These are phyloP conservation scores for Candida rishiriensis DNA, from an alignment of 805 yeast genomes.

Conservation along the genomic window DNA sequence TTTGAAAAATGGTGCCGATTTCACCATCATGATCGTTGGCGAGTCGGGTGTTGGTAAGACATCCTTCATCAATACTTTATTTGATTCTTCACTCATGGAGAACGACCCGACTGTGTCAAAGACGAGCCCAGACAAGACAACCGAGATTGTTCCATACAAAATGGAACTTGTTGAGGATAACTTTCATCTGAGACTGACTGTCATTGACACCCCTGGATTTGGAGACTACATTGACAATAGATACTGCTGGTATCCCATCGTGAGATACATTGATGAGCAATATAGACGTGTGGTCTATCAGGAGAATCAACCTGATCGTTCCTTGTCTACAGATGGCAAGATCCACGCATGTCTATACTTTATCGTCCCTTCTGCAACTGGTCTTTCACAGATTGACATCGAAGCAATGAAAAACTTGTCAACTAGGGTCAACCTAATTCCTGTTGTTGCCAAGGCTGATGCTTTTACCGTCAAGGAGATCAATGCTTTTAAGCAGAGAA, in stretches of 20 bases:
- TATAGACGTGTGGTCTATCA: conserved; percentile 65
- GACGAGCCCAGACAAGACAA: conserved; percentile 29
- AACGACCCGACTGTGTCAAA: conserved; percentile 17
- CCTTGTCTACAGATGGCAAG: conserved; percentile 51
- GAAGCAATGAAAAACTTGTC: conserved; percentile 68
- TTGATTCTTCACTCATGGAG: conserved; percentile 44
- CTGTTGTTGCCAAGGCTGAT: conserved; percentile 80
- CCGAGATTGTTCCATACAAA: conserved; percentile 31
- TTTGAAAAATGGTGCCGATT: conserved; percentile 59
- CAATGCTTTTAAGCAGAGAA: conserved; percentile 45
- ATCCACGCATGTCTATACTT: conserved; percentile 87
- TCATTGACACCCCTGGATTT: conserved; percentile 74
- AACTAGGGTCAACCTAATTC: conserved; percentile 72
- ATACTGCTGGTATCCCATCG: conserved; percentile 63
- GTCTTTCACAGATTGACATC: conserved; percentile 63
- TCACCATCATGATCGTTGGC: conserved; percentile 83
- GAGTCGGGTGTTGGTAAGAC: conserved; percentile 83
- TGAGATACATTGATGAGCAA: conserved; percentile 76
- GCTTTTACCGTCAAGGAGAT: conserved; percentile 58
- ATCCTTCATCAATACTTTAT: conserved; percentile 75
- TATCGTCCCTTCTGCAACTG: conserved; percentile 62
- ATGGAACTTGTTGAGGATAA: conserved; percentile 57
- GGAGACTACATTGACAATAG: conserved; percentile 66
- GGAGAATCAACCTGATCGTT: conserved; percentile 69
- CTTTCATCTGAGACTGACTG: conserved; percentile 53